A percentile compares a stretch with the other conserved stretches of the same genome.
phyloP scores from a whole-genome alignment of 2,329 filamentous ascomycete genomes.

The Hypoxylon sp. region DNA sequence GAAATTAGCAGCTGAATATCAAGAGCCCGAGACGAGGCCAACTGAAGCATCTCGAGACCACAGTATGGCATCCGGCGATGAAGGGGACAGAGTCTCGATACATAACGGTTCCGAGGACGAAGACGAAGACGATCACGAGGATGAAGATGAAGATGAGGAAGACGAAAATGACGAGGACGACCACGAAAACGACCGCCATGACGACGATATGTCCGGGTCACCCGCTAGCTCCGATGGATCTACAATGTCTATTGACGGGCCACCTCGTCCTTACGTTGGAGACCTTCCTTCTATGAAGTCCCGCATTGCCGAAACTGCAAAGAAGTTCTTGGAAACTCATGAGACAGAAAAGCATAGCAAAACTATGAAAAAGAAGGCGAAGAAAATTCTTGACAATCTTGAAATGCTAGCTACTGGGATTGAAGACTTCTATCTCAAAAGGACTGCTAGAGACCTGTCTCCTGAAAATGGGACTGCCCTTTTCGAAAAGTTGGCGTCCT shows the following conservation, averaged over 20 bases:
- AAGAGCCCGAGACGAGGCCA: conserved; percentile 54
- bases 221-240: conserved; percentile 76
- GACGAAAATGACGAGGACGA: conserved; percentile 70
- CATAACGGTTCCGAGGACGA: conserved; percentile 67
- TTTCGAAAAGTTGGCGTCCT: conserved; percentile 82
- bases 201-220: conserved; percentile 76
- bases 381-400: conserved; percentile 80
- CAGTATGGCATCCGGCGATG: conserved; percentile 55
- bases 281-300: conserved; percentile 74
- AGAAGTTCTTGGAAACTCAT: conserved; percentile 86
- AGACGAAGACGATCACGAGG: conserved; percentile 66
- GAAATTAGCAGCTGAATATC: conserved; percentile 76
- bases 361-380: conserved; percentile 83
- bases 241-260: conserved; percentile 74
- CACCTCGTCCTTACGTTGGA: conserved; percentile 64
- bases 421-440: conserved; percentile 76
- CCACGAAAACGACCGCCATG: conserved; percentile 61
- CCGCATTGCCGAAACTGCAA: conserved; percentile 81
- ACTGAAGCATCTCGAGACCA: conserved; percentile 52
- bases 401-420: conserved; percentile 80
- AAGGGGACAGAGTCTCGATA: conserved; percentile 55
- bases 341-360: conserved; percentile 81
- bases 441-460: conserved; percentile 62
- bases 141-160: conserved; percentile 65
- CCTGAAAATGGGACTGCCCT: conserved; percentile 72